Percentiles rank a stretch among this genome's conserved stretches.
Evolutionary conservation across 495 filamentous ascomycete species (phyloP).

Genomic region (Penicillium pancosmium): DNA sequence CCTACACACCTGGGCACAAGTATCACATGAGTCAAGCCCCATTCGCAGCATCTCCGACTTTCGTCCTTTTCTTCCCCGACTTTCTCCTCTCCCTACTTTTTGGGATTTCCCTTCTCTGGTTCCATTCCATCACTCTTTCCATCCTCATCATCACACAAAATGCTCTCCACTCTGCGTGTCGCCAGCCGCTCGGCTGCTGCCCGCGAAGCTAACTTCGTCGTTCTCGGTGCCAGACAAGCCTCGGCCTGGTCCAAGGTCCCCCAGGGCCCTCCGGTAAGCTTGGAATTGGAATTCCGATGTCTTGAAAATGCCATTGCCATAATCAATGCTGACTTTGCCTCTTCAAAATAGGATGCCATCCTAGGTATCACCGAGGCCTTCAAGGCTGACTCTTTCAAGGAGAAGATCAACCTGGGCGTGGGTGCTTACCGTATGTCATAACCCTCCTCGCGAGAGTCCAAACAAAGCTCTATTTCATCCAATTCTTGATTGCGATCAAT

Average conservation of each 20-base stretch:
- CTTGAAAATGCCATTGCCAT: not conserved
- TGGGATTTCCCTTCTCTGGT: slow-evolving; percentile 17
- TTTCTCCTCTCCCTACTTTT: slow-evolving; percentile 24
- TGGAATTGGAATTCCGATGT: slow-evolving; percentile 2
- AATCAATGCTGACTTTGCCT: slow-evolving; percentile 33
- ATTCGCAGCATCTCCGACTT: slow-evolving; percentile 37
- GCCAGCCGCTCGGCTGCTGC: slow-evolving; percentile 56
- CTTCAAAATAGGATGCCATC: slow-evolving; percentile 65
- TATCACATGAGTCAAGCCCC: slow-evolving; percentile 41
- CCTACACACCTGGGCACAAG: not conserved
- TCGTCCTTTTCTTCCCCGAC: slow-evolving; percentile 35
- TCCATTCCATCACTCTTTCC: slow-evolving; percentile 13
- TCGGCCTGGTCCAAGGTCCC: slow-evolving; percentile 89
- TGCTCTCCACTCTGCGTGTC: slow-evolving; percentile 61
- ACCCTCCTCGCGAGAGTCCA: not conserved
- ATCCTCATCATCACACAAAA: slow-evolving; percentile 30
- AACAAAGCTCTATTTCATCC: not conserved
- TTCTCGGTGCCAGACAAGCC: slow-evolving; percentile 63
- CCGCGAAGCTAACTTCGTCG: slow-evolving; percentile 48
- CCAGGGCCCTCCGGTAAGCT: slow-evolving; percentile 89
- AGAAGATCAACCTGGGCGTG: slow-evolving; percentile 97
- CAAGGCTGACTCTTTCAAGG: slow-evolving; percentile 87
- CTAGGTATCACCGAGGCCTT: slow-evolving; percentile 98
- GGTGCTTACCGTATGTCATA: slow-evolving; percentile 52
- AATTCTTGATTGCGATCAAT: not conserved